Base-by-base conservation (phyloP, 2,329 filamentous ascomycete species). In the Colletotrichum eremochloae region DNA sequence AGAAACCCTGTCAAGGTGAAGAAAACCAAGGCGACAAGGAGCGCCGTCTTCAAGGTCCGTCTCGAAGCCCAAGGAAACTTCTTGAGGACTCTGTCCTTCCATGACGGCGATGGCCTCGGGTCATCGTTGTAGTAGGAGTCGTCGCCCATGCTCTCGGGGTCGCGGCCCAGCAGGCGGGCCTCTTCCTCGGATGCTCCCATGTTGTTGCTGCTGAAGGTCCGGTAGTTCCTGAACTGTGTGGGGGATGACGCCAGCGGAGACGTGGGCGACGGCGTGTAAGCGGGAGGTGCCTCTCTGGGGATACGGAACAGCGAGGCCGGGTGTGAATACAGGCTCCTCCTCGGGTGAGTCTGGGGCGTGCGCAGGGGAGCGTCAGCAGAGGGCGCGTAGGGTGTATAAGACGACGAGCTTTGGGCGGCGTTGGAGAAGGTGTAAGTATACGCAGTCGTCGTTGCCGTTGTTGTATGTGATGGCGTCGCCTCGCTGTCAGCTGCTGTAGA, bases 91-190 rank as follows among this genome's bases (percentile, higher is more conserved):
- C 78, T 75, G 20, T 76, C 75, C 63, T 75, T 77, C 80, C 79
- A 79, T 1, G 75, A 79, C 0, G 75, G 74, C 12, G 57, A 36
- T 4, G 20, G 71, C 33, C 68, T 67, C 3, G 56, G 57, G 50
- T 73, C 67, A 3, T 67, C 36, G 4, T 63, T 56, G 38, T 71
- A 77, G 56, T 75, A 75, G 6, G 76, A 77, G 29, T 78, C 75
- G 11, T 75, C 80, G 48, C 83, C 81, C 82, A 87, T 87, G 71
- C 84, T 87, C 81, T 88, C 81, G 8, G 85, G 86, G 6, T 80
- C 80, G 55, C 79, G 76, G 40, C 79, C 77, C 67, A 88, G 79
- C 4, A 88, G 78, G 68, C 81, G 79, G 58, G 83, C 82, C 29
- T 80, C 79, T 75, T 89, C 86, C 50, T 83, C 80, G 2, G 79